Evolutionary conservation across 2,329 filamentous ascomycete species (phyloP).

Genomic region (Fusarium dlaminii): DNA sequence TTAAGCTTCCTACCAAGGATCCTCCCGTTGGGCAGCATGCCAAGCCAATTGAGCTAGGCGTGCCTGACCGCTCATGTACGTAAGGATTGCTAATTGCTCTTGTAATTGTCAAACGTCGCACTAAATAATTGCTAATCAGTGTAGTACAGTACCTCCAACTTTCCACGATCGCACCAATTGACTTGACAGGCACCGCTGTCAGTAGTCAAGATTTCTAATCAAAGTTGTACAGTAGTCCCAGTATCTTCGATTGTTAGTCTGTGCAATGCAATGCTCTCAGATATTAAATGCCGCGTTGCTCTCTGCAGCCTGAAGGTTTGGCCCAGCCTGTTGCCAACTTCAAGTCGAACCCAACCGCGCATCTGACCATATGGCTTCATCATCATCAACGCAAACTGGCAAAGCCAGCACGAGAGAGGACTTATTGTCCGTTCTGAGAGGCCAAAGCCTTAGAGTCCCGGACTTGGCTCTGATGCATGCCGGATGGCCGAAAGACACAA

Average conservation of each 20-base stretch:
- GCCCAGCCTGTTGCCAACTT: rapidly evolving
- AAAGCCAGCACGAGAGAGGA: neutral
- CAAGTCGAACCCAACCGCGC: rapidly evolving
- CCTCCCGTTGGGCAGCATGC: neutral
- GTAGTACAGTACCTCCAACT: neutral
- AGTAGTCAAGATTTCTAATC: neutral
- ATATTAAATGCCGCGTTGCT: neutral
- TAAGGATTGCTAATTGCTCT: neutral
- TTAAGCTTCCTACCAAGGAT: neutral
- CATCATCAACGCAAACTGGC: neutral
- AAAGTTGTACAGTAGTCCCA: no score
- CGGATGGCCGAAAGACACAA: neutral
- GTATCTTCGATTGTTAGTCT: rapidly evolving
- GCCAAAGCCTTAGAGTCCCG: neutral
- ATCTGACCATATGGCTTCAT: neutral
- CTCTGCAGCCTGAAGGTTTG: no score
- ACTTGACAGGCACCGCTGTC: rapidly evolving
- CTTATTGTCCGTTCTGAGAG: neutral
- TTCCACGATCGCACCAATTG: neutral
- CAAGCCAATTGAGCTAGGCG: neutral
- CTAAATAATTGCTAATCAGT: neutral
- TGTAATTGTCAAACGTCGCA: neutral
- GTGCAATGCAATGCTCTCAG: no score
- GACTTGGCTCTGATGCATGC: neutral
- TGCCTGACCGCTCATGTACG: neutral